Conservation (phyloP, 148 eudicot species). For the Rhododendron williamsianum region DNA sequence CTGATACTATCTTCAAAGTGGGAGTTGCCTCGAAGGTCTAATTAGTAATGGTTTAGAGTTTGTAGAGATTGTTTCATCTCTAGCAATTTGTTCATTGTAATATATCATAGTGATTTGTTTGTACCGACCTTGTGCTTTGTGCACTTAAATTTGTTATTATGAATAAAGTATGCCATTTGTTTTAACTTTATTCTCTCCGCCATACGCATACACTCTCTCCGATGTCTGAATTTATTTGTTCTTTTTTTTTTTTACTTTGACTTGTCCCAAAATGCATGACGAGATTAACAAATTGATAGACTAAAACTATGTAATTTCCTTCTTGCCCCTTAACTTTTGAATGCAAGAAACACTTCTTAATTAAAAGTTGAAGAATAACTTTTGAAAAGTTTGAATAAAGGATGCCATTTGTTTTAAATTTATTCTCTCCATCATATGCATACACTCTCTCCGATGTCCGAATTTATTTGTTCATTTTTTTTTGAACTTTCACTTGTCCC, state of each 20-base stretch:
- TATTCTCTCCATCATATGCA: too few relatives aligned
- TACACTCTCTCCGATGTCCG: too few relatives aligned
- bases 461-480: too few relatives aligned
- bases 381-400: background rate
- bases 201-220: background rate
- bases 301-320: too few relatives aligned
- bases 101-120: background rate
- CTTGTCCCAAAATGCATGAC: background rate
- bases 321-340: too few relatives aligned
- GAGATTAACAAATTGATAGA: too few relatives aligned
- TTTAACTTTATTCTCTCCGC: background rate
- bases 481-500: too few relatives aligned
- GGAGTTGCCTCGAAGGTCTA: conserved; percentile 8
- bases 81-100: background rate
- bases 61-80: background rate
- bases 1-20: conserved; percentile 6
- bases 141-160: background rate
- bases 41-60: background rate
- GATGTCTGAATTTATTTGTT: background rate
- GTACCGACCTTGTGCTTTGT: background rate
- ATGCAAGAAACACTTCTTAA: too few relatives aligned
- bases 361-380: background rate
- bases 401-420: too few relatives aligned
- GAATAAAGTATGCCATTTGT: background rate
- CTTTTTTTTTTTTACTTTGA: background rate